Base-by-base conservation (phyloP, 306 rosid genomes). In the Clitoria ternatea region DNA sequence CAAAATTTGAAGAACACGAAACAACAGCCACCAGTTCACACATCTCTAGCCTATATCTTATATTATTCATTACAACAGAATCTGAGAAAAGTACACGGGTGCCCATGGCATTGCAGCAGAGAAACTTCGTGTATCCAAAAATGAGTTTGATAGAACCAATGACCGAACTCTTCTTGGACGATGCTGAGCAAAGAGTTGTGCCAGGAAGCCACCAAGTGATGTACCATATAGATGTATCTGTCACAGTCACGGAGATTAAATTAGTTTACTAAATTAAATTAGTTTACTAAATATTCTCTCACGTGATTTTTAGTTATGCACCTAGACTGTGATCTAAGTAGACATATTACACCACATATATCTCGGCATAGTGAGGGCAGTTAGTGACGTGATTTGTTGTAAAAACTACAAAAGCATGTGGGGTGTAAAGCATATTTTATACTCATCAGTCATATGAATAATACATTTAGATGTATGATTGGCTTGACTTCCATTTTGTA, bases 191-290 rank as follows among this genome's bases (percentile, higher is more conserved):
- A 94, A 94, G 68, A 94, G 91, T 76, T 94, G 99, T 26, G 99
- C 99, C 71, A 94, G 83, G 85, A 94, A 94, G 44, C 99, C 99
- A 53, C 99, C 97, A 70, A 94, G 97, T 52, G 99, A 91, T 37
- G 97, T 94, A 64, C 99, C 99, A 83, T 91, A 94, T 12, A 94
- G 92, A 81, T 94, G 99, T 89, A 94, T 86, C 99, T 94, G 92
- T 61, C 40, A 55, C 61, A 72, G 92, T 61, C 40, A 55, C 61
- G 66, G 69, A 65, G 59, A 74, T n/a, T 12, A 70, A 65, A 67
- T 69, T 71, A 73, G 55, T 42, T 65, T 26, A 70, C 65, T 37
- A 66, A 53, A 69, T 24, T 12, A 70, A 65, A 67, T 69, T 71
- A 73, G 55, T 42, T 65, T 26, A 70, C 65, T 37, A 66, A 53